Conservation (phyloP, 1,284 basidiomycete genomes). For the Puccinia brachypodii region DNA sequence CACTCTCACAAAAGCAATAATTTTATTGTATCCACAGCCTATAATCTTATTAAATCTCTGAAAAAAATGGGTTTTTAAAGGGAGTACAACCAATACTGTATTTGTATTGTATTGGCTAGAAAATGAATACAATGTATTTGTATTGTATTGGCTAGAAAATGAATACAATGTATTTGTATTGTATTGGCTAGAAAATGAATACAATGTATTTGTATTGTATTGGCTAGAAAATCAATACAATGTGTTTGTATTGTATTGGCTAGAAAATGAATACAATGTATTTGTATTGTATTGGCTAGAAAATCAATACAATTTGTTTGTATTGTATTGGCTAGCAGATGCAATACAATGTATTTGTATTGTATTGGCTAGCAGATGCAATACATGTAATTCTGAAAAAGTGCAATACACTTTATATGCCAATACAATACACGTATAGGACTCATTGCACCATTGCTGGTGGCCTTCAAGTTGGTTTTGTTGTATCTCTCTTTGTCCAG, state of each 20-base stretch:
- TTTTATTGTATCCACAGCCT: too few species aligned
- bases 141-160: not conserved
- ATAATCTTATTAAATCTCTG: not conserved
- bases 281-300: not conserved
- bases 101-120: not conserved
- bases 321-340: not conserved
- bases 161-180: not conserved
- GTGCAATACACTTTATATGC: not conserved
- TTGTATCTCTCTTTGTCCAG: too few species aligned
- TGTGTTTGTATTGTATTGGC: too few species aligned
- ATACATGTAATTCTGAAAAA: not conserved
- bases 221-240: not conserved
- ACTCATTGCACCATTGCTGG: not conserved
- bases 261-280: not conserved
- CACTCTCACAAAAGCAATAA: too few species aligned
- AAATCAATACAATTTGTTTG: not conserved
- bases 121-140: not conserved
- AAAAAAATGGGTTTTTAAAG: too few species aligned
- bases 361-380: not conserved
- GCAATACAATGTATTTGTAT: not conserved
- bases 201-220: not conserved
- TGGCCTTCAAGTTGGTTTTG: too few species aligned
- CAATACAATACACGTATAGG: constrained; percentile 3
- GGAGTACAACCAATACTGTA: too few species aligned
- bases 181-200: not conserved